Conservation (phyloP, 495 filamentous ascomycete genomes). For the Evansstolkia leycettana region DNA sequence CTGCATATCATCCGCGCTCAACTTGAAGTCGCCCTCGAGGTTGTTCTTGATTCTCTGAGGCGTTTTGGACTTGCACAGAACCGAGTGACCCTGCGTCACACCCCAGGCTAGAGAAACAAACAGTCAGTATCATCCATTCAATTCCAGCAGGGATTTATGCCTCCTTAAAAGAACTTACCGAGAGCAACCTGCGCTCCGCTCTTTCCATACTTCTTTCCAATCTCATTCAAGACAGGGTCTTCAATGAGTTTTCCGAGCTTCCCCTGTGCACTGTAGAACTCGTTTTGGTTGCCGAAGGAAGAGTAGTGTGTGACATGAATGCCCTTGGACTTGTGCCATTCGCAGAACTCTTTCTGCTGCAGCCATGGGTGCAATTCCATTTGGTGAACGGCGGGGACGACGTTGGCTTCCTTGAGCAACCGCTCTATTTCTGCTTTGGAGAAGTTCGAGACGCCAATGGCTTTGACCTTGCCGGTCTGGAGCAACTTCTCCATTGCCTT, state of each 20-base stretch:
- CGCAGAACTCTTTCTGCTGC: conserved; percentile 44
- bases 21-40: conserved; percentile 46
- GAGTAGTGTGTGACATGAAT: conserved; percentile 56
- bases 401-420: conserved; percentile 44
- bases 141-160: not conserved
- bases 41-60: conserved; percentile 42
- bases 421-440: conserved; percentile 54
- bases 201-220: conserved; percentile 53
- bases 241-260: conserved; percentile 45
- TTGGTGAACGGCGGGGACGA: conserved; percentile 56
- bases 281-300: conserved; percentile 62
- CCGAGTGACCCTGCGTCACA: conserved; percentile 47
- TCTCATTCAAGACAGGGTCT: conserved; percentile 44
- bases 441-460: conserved; percentile 74
- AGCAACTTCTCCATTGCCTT: conserved; percentile 52
- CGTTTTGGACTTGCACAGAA: conserved; percentile 56
- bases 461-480: conserved; percentile 41
- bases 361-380: conserved; percentile 51
- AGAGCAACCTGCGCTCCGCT: conserved; percentile 49
- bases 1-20: conserved; percentile 37
- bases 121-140: conserved; percentile 1
- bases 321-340: conserved; percentile 41
- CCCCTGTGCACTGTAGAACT: conserved; percentile 35
- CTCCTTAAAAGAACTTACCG: conserved; percentile 28
- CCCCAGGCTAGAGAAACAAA: conserved; percentile 43